Percentiles rank a stretch among this genome's conserved stretches.
Conservation (phyloP, 2,329 filamentous ascomycete genomes). For the Hypoxylon sp. region DNA sequence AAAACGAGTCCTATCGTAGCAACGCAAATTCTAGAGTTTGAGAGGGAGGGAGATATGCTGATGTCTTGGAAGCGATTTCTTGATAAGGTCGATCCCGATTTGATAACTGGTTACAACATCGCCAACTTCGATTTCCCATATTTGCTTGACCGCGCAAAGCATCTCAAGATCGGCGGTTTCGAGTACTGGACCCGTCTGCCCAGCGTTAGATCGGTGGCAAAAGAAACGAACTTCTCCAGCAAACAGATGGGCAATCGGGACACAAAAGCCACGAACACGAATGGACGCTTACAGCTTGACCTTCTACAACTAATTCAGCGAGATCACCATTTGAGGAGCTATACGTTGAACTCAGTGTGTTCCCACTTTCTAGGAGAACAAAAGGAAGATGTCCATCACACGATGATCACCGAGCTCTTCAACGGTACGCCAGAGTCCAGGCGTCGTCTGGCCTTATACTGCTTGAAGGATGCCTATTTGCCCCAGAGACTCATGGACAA, state of each 20-base stretch:
- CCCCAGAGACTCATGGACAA: constrained; percentile 97
- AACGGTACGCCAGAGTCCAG: constrained; percentile 96
- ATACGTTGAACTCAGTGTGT: constrained; percentile 96
- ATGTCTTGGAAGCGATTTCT: constrained; percentile 92
- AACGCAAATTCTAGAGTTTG: constrained; percentile 89
- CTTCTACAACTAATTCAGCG: constrained; percentile 94
- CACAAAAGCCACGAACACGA: constrained; percentile 93
- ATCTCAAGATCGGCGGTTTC: constrained; percentile 84
- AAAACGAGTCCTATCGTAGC: constrained; percentile 94
- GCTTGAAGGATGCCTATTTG: constrained; percentile 96
- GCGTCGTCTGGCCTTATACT: constrained; percentile 92
- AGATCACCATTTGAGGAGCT: constrained; percentile 95
- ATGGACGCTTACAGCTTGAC: constrained; percentile 92
- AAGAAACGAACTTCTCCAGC: constrained; percentile 90
- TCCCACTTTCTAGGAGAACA: constrained; percentile 96
- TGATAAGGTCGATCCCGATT: constrained; percentile 91
- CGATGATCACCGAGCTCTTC: constrained; percentile 98
- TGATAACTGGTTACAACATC: constrained; percentile 99
- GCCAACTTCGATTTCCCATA: constrained; percentile 99
- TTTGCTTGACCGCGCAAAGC: constrained; percentile 86
- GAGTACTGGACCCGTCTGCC: constrained; percentile 89
- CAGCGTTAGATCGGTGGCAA: constrained; percentile 77
- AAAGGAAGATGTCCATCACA: constrained; percentile 98
- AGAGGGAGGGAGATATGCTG: constrained; percentile 90
- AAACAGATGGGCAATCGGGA: constrained; percentile 99